phyloP scores from a whole-genome alignment of 495 filamentous ascomycete genomes.

The Beverwykella pulmonaria region DNA sequence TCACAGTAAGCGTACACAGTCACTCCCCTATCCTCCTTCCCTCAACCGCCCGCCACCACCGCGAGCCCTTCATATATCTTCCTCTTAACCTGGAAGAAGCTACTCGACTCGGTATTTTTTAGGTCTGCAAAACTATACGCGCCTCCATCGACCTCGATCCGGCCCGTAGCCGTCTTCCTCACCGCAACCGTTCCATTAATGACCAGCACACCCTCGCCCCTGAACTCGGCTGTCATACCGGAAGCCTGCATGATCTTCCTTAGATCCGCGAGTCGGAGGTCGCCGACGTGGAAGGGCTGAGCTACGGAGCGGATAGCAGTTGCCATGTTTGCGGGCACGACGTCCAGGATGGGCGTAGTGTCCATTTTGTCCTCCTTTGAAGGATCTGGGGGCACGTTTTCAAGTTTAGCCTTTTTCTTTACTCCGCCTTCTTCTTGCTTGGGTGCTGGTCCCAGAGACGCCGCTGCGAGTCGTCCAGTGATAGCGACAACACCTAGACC shows the following conservation, averaged over 20 bases:
- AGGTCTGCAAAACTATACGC: conserved; percentile 41
- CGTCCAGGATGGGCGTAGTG: conserved; percentile 60
- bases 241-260: conserved; percentile 77
- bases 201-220: conserved; percentile 87
- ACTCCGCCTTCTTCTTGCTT: conserved; percentile 45
- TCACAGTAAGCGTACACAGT: too few species aligned
- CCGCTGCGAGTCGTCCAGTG: conserved; percentile 61
- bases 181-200: conserved; percentile 88
- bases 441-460: conserved; percentile 39
- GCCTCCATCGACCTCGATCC: conserved; percentile 82
- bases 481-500: conserved; percentile 87
- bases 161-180: conserved; percentile 80
- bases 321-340: conserved; percentile 73
- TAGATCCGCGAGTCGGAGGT: conserved; percentile 85
- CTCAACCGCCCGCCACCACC: conserved; percentile 16
- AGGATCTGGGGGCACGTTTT: conserved; percentile 38
- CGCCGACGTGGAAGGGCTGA: conserved; percentile 92
- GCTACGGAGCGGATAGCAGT: conserved; percentile 75
- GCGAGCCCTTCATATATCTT: conserved; percentile 85
- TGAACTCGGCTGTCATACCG: conserved; percentile 88
- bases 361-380: conserved; percentile 17
- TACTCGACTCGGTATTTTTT: conserved; percentile 12
- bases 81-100: conserved; percentile 73
- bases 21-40: too few species aligned
- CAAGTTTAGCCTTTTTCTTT: conserved; percentile 70